Evolutionary conservation across 805 yeast species (phyloP).

Genomic region (Barnettozyma salicaria): DNA sequence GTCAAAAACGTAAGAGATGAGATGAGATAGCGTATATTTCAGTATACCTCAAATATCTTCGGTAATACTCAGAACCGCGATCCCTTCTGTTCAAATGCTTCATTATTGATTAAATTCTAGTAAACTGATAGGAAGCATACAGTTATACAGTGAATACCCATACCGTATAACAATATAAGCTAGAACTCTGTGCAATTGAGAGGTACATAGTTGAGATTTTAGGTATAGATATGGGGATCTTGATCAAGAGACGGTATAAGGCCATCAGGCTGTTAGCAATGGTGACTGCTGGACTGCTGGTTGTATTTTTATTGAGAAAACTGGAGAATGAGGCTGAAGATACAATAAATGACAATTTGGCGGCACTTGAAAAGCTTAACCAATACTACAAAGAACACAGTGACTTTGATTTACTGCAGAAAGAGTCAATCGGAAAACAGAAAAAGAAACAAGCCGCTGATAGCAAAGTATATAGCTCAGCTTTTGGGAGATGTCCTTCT

Average conservation of each 20-base stretch:
- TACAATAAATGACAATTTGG: constrained; percentile 3
- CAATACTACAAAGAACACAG: constrained; percentile 1
- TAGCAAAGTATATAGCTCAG: background rate
- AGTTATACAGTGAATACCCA: too few species aligned
- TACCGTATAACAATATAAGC: too few species aligned
- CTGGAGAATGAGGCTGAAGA: constrained; percentile 1
- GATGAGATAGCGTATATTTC: constrained; percentile 1
- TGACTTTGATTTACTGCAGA: too few species aligned
- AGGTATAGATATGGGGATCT: too few species aligned
- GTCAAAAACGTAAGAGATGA: background rate
- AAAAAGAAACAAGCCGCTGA: too few species aligned
- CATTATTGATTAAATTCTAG: too few species aligned
- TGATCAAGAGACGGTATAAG: constrained; percentile 1
- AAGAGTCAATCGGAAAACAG: too few species aligned
- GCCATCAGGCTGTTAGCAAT: background rate
- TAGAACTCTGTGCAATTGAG: too few species aligned
- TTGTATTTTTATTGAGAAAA: constrained; percentile 1
- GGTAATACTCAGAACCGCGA: too few species aligned
- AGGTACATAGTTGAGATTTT: too few species aligned
- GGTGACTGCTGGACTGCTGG: background rate
- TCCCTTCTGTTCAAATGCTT: too few species aligned
- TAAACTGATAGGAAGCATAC: too few species aligned
- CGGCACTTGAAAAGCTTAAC: constrained; percentile 3
- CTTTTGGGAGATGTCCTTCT: constrained; percentile 42
- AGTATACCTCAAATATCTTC: background rate